Conservation (phyloP, 2,329 filamentous ascomycete species). For the Alternaria sp. region DNA sequence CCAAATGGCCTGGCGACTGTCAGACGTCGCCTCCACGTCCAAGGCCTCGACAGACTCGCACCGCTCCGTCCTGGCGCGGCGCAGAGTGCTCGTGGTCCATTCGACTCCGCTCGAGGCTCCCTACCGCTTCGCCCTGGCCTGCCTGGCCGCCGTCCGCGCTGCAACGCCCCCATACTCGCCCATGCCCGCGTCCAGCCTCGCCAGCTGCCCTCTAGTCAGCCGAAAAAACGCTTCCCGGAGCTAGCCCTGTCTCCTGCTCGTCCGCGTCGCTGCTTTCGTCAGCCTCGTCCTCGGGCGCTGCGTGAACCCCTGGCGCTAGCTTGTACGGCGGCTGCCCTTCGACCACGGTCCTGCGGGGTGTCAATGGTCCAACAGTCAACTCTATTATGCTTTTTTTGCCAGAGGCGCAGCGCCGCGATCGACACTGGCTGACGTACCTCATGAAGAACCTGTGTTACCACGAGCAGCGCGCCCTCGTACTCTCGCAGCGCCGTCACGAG, state of each 20-base stretch:
- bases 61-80: not conserved
- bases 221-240: slow-evolving; percentile 50
- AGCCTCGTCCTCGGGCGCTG: slow-evolving; percentile 54
- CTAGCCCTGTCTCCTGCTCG: slow-evolving; percentile 58
- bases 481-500: slow-evolving; percentile 70
- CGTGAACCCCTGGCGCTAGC: slow-evolving; percentile 52
- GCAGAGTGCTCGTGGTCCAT: not conserved
- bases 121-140: slow-evolving; percentile 1
- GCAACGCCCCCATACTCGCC: slow-evolving; percentile 51
- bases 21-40: slow-evolving; percentile 16
- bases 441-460: slow-evolving; percentile 82
- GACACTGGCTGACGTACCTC: slow-evolving; percentile 54
- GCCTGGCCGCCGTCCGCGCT: slow-evolving; percentile 38
- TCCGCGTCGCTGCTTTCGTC: slow-evolving; percentile 57
- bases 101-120: not conserved
- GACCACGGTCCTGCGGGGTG: slow-evolving; percentile 66
- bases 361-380: slow-evolving; percentile 20
- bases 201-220: slow-evolving; percentile 47
- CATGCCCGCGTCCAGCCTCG: slow-evolving; percentile 51
- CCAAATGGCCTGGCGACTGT: slow-evolving; percentile 22
- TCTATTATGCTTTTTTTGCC: slow-evolving; percentile 3
- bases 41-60: slow-evolving; percentile 2
- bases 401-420: not conserved
- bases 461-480: slow-evolving; percentile 77
- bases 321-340: slow-evolving; percentile 63